Evolutionary conservation across 495 filamentous ascomycete genomes (phyloP).

Genomic region (Pseudomonodictys pantanalensis): DNA sequence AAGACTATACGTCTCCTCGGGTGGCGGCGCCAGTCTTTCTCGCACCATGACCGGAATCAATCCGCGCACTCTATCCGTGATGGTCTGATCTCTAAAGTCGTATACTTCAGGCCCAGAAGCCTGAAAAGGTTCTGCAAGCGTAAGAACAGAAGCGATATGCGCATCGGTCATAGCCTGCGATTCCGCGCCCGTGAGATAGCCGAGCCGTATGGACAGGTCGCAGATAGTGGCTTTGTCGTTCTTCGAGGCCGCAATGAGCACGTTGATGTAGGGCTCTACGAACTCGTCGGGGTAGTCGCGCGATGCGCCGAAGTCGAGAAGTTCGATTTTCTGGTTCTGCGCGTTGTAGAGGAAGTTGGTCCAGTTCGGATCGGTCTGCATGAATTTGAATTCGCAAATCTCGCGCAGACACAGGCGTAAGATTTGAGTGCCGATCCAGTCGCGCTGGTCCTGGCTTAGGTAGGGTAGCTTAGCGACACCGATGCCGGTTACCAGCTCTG

Average conservation of each 20-base stretch:
- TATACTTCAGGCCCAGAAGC: constrained; percentile 74
- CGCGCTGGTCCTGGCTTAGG: constrained; percentile 75
- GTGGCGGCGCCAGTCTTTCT: constrained; percentile 83
- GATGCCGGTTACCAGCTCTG: constrained; percentile 82
- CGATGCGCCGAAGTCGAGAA: constrained; percentile 93
- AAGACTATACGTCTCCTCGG: constrained; percentile 95
- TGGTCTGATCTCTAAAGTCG: constrained; percentile 90
- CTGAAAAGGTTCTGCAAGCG: constrained; percentile 88
- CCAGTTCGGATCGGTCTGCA: constrained; percentile 99
- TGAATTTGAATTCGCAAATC: constrained; percentile 89
- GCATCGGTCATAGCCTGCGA: constrained; percentile 79
- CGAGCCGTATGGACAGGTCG: constrained; percentile 72
- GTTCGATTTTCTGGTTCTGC: constrained; percentile 68
- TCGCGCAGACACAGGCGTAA: constrained; percentile 90
- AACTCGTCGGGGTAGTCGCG: constrained; percentile 80
- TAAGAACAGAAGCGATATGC: constrained; percentile 75
- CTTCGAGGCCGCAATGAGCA: constrained; percentile 73
- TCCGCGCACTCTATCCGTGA: constrained; percentile 82
- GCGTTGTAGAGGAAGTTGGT: constrained; percentile 97
- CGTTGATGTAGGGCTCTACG: constrained; percentile 69
- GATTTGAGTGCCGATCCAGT: constrained; percentile 93
- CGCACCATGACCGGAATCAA: constrained; percentile 90
- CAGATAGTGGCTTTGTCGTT: constrained; percentile 61
- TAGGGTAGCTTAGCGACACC: constrained; percentile 79
- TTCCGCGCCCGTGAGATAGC: constrained; percentile 90